phyloP scores from a whole-genome alignment of 2,329 filamentous ascomycete species.

The Pestalotiopsis sp. region DNA sequence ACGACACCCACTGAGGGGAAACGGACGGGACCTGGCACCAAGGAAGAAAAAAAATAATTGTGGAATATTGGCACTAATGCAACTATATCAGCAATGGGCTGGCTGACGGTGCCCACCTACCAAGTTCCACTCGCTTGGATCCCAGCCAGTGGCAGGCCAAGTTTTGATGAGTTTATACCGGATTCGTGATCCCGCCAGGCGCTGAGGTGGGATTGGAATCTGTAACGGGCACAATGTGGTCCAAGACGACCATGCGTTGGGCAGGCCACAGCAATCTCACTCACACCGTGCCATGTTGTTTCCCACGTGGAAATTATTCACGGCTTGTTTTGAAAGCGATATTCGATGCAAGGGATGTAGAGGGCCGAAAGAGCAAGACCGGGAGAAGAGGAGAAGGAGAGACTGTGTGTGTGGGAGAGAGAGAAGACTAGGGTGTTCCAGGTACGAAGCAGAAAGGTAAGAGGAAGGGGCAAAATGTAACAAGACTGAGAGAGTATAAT shows the following conservation, averaged over 20 bases:
- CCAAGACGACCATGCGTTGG: neutral
- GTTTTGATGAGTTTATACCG: neutral
- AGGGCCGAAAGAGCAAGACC: neutral
- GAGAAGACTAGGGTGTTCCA: neutral
- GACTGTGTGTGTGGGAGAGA: neutral
- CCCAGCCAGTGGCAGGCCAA: constrained; percentile 5
- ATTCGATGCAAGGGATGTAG: neutral
- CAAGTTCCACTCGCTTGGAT: constrained; percentile 4
- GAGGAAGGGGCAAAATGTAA: neutral
- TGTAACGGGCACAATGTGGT: neutral
- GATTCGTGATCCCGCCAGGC: constrained; percentile 1
- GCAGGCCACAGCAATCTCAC: neutral
- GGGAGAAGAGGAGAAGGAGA: neutral
- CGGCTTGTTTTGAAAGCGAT: neutral
- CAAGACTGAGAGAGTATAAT: neutral
- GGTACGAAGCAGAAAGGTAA: neutral
- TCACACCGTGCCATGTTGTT: constrained; percentile 5
- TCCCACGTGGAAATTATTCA: neutral
- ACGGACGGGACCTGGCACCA: neutral
- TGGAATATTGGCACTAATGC: constrained; percentile 15
- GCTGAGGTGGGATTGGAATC: neutral
- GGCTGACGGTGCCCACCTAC: constrained; percentile 4
- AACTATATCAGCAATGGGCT: constrained; percentile 13
- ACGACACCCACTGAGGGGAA: neutral
- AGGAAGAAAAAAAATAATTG: constrained; percentile 4